Evolutionary conservation across 2,329 filamentous ascomycete genomes (phyloP).

Genomic region (Calonectria honghensis): DNA sequence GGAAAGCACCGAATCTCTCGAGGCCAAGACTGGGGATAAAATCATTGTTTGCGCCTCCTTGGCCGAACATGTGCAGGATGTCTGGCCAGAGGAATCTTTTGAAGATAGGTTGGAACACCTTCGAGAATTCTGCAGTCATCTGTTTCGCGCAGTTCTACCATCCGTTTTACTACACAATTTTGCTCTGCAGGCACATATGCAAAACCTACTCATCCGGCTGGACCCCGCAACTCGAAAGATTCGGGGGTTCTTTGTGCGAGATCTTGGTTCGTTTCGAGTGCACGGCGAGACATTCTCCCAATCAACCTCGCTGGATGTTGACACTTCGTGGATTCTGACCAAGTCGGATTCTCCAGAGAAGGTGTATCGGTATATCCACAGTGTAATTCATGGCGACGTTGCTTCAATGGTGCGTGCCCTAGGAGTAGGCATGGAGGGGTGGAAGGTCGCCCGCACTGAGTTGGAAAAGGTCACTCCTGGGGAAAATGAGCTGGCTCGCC

Average conservation of each 20-base stretch:
- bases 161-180: background rate
- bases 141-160: background rate
- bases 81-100: background rate
- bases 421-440: background rate
- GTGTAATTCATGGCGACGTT: background rate
- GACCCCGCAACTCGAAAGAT: background rate
- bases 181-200: background rate
- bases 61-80: background rate
- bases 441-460: background rate
- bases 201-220: background rate
- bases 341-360: background rate
- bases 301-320: slow-evolving; percentile 1
- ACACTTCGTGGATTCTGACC: background rate
- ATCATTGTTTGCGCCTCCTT: slow-evolving; percentile 1
- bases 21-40: background rate
- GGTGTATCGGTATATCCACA: background rate
- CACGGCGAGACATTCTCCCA: background rate
- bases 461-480: background rate
- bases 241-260: background rate
- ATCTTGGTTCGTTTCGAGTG: background rate
- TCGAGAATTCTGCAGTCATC: background rate
- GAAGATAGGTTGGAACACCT: background rate
- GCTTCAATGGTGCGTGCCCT: background rate
- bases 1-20: slow-evolving; percentile 1
- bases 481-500: background rate